Conservation (phyloP, 441 rosid genomes). For the Pelargonium citronellum region DNA sequence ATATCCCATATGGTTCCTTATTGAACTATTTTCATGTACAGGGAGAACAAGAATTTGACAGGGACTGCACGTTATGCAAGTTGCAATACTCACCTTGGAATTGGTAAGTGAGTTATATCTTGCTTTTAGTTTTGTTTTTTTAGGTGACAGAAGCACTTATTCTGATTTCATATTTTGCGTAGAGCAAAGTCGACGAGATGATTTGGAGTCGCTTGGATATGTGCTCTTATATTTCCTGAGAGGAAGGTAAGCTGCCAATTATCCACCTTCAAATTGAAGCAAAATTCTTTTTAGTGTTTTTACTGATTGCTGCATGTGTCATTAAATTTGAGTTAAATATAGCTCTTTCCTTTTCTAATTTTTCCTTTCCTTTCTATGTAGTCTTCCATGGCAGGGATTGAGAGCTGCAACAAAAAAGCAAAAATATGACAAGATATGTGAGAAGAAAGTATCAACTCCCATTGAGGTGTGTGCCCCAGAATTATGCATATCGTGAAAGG, state of each 20-base stretch:
- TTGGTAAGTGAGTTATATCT: conserved; percentile 37
- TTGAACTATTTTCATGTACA: conserved; percentile 24
- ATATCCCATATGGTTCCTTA: background rate
- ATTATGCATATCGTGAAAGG: conserved; percentile 7
- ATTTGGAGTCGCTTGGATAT: conserved; percentile 61
- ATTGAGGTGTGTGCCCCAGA: conserved; percentile 57
- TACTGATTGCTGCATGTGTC: conserved; percentile 9
- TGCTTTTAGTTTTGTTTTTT: background rate
- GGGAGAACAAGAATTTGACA: conserved; percentile 59
- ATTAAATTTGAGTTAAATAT: background rate
- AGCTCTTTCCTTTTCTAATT: background rate
- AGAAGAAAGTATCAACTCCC: conserved; percentile 90
- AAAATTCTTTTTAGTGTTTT: conserved; percentile 4
- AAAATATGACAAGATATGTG: conserved; percentile 89
- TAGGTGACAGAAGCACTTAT: conserved; percentile 6
- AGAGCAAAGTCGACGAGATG: conserved; percentile 67
- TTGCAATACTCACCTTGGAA: conserved; percentile 68
- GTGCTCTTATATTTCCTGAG: conserved; percentile 52
- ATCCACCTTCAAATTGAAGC: background rate
- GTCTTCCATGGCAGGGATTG: conserved; percentile 98
- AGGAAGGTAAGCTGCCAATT: conserved; percentile 40
- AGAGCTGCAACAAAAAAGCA: conserved; percentile 91
- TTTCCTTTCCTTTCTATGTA: conserved; percentile 21
- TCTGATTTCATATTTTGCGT: conserved; percentile 16
- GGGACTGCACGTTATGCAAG: conserved; percentile 68